Evolutionary conservation across 371 early-diverging fungal species (phyloP), one percentile per base, ranked within the genome.

Genomic region (Saksenaea vasiformis): DNA sequence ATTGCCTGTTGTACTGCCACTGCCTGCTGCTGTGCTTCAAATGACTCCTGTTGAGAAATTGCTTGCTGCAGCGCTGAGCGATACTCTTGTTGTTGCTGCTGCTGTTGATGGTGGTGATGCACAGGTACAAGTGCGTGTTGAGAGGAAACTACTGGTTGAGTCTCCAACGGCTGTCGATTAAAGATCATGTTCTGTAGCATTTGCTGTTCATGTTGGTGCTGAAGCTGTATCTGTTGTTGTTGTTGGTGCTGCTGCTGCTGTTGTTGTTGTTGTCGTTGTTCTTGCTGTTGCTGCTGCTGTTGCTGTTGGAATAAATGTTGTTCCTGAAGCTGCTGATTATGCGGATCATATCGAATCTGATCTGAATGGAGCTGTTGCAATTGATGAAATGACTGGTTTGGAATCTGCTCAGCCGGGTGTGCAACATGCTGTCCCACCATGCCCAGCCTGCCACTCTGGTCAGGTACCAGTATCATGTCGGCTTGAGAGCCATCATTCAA

Each of bases 361-460:
- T 47, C 24, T 47, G n/a, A 22, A 47, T 47, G 51, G 22, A 19
- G 24, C 22, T 47, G 51, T 22, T 47, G 51, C 24, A 47, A 47
- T 47, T 47, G 51, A 47, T 47, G 51, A 47, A 22, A 47, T 47
- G n/a, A 22, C 24, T 47, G 51, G 22, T 1, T 47, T 22, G 22
- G n/a, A 47, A 47, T 47, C 10, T 24, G 51, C 51, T 47, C 51
- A 47, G 51, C 22, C 22, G 51, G 4, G 22, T 47, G 51, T 17
- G 51, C 19, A 47, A 47, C 51, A 22, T 22, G 22, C 11, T 47
- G 51, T 47, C 51, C 51, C 22, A 47, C 22, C 22, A 47, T 47
- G n/a, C 51, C 51, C 17, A 47, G 51, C 51, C 51, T 47, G 51
- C 51, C 51, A 47, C 11, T 47, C 51, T 47, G 51, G 51, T 47